Evolutionary conservation across 106 monocot species (phyloP).

Genomic region (Dendrobium catenatum): DNA sequence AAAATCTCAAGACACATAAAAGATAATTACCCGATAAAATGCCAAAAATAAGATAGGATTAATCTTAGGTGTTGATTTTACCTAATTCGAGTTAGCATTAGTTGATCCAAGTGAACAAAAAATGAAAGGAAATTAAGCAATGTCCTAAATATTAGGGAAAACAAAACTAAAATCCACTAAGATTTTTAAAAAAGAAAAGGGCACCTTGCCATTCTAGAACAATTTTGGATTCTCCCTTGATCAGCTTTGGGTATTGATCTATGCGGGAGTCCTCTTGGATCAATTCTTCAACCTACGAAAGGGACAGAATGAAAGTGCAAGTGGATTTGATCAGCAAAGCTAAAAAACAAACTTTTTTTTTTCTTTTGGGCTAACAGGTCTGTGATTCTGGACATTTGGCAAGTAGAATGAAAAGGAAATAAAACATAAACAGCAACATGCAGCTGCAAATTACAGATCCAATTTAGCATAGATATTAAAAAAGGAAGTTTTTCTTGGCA

Average conservation of each 20-base stretch:
- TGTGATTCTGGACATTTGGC: neutral
- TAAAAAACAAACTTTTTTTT: neutral
- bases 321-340: neutral
- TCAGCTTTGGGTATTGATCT: constrained; percentile 81
- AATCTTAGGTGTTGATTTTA: neutral
- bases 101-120: neutral
- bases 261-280: constrained; percentile 90
- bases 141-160: neutral
- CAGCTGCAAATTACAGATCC: too few relatives aligned
- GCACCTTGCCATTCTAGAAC: constrained; percentile 94
- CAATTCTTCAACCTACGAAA: constrained; percentile 70
- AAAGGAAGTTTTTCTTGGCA: too few relatives aligned
- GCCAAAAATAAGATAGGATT: neutral
- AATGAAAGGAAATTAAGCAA: neutral
- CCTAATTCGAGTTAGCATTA: neutral
- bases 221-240: constrained; percentile 87
- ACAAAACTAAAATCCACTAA: neutral
- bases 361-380: neutral
- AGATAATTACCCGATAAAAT: neutral
- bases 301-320: neutral
- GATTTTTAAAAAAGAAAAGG: neutral
- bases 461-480: too few relatives aligned
- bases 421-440: neutral
- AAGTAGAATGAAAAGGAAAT: neutral
- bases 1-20: neutral